Evolutionary conservation across 805 yeast species (phyloP).

Genomic region (Zygotorulaspora chibaensis): DNA sequence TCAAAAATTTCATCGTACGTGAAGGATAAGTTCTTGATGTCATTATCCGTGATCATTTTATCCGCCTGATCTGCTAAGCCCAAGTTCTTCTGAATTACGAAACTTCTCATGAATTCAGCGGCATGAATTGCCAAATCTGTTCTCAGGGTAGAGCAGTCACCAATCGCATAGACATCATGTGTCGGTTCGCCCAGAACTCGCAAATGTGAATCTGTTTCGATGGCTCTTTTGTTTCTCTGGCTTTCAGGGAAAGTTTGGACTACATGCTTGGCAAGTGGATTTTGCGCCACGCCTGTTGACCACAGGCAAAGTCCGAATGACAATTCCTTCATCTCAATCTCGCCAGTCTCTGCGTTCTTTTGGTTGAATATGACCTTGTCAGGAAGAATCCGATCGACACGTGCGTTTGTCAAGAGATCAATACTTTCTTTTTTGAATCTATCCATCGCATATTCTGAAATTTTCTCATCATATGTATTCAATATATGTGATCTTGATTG

Average conservation of each 20-base stretch:
- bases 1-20: slow-evolving; percentile 46
- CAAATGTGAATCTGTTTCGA: slow-evolving; percentile 70
- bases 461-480: slow-evolving; percentile 63
- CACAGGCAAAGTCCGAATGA: slow-evolving; percentile 69
- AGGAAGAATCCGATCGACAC: slow-evolving; percentile 54
- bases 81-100: slow-evolving; percentile 42
- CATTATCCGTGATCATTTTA: slow-evolving; percentile 45
- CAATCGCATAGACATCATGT: slow-evolving; percentile 68
- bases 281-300: slow-evolving; percentile 73
- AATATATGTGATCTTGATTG: slow-evolving; percentile 65
- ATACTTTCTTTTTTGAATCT: slow-evolving; percentile 60
- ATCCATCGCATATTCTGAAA: slow-evolving; percentile 59
- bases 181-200: slow-evolving; percentile 64
- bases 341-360: slow-evolving; percentile 41
- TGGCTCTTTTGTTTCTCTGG: slow-evolving; percentile 64
- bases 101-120: slow-evolving; percentile 46
- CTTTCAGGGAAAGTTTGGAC: slow-evolving; percentile 43
- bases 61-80: slow-evolving; percentile 31
- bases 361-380: slow-evolving; percentile 58
- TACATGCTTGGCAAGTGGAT: slow-evolving; percentile 55
- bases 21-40: slow-evolving; percentile 46
- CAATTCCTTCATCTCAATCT: slow-evolving; percentile 41
- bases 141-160: slow-evolving; percentile 66
- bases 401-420: slow-evolving; percentile 58
- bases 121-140: slow-evolving; percentile 56